Evolutionary conservation across 768 basidiomycete genomes (phyloP).

Genomic region (Auriculariales sp.): DNA sequence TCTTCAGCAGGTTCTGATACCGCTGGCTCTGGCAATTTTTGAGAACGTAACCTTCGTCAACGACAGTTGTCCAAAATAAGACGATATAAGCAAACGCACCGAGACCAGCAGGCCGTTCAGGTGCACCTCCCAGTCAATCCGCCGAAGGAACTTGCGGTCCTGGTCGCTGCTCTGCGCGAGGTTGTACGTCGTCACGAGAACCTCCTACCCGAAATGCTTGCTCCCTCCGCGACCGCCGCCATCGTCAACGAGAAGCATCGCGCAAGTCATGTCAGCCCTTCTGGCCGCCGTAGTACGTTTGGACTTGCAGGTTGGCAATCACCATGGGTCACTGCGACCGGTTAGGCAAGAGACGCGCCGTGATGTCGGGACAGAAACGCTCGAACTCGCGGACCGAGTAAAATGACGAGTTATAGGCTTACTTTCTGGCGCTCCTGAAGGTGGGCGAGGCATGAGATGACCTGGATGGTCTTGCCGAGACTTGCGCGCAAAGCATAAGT

Average conservation of each 20-base stretch:
- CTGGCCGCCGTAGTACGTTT: slow-evolving; percentile 90
- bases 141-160: slow-evolving; percentile 88
- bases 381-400: slow-evolving; percentile 98
- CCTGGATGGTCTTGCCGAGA: slow-evolving; percentile 96
- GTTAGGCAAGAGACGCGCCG: no score
- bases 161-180: slow-evolving; percentile 75
- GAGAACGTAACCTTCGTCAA: slow-evolving; percentile 92
- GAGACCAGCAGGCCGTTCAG: not conserved
- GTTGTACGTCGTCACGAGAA: slow-evolving; percentile 92
- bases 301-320: no score
- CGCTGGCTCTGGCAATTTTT: slow-evolving; percentile 98
- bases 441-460: slow-evolving; percentile 89
- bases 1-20: slow-evolving; percentile 76
- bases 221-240: no score
- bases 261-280: slow-evolving; percentile 66
- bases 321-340: no score
- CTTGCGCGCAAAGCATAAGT: slow-evolving; percentile 30
- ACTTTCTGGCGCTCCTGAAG: slow-evolving; percentile 63
- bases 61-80: slow-evolving; percentile 62
- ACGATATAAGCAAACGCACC: no score
- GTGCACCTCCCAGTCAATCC: slow-evolving; percentile 84
- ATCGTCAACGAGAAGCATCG: slow-evolving; percentile 46
- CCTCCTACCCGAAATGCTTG: slow-evolving; percentile 57
- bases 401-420: slow-evolving; percentile 87
- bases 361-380: slow-evolving; percentile 74